A percentile compares a stretch with the other conserved stretches of the same genome.
phyloP scores from a whole-genome alignment of 371 early-diverging fungal genomes.

The Furculomyces boomerangus region DNA sequence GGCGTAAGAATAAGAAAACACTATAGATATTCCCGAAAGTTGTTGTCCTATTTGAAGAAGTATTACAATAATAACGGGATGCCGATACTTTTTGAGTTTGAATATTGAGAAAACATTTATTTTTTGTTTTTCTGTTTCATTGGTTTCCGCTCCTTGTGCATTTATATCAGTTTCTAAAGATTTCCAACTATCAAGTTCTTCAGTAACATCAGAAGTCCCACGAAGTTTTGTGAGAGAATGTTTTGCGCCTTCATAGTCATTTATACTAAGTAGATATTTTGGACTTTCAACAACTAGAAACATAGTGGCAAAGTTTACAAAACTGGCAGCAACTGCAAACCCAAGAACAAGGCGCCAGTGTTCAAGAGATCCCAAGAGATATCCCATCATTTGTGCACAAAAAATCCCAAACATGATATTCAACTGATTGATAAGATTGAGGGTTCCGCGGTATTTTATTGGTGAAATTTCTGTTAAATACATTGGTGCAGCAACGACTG shows the following conservation, averaged over 20 bases:
- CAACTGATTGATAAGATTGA: conserved; percentile 68
- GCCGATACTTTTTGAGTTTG: conserved; percentile 27
- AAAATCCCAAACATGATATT: conserved; percentile 70
- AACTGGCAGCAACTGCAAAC: conserved; percentile 32
- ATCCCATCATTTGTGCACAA: conserved; percentile 39
- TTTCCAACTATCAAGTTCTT: conserved; percentile 27
- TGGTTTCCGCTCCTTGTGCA: not conserved
- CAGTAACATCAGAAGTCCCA: conserved; percentile 33
- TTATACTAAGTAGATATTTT: conserved; percentile 33
- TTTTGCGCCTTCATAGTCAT: conserved; percentile 33
- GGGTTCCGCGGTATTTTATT: conserved; percentile 43
- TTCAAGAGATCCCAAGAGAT: conserved; percentile 33
- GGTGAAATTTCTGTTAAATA: conserved; percentile 80
- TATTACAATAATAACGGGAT: conserved; percentile 43
- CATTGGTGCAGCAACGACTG: conserved; percentile 66
- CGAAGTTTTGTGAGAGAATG: conserved; percentile 34
- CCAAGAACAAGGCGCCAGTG: conserved; percentile 47
- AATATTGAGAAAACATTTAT: not conserved
- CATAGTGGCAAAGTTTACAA: conserved; percentile 39
- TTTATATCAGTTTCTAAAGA: not conserved
- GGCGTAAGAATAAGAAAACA: conserved; percentile 69
- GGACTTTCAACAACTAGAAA: conserved; percentile 69
- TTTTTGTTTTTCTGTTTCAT: not conserved
- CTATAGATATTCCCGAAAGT: conserved; percentile 85
- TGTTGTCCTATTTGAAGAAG: conserved; percentile 64